A percentile compares a stretch with the other conserved stretches of the same genome.
Conservation (phyloP, 176 grass and related monocot genomes). For the Cymbopogon citratus region DNA sequence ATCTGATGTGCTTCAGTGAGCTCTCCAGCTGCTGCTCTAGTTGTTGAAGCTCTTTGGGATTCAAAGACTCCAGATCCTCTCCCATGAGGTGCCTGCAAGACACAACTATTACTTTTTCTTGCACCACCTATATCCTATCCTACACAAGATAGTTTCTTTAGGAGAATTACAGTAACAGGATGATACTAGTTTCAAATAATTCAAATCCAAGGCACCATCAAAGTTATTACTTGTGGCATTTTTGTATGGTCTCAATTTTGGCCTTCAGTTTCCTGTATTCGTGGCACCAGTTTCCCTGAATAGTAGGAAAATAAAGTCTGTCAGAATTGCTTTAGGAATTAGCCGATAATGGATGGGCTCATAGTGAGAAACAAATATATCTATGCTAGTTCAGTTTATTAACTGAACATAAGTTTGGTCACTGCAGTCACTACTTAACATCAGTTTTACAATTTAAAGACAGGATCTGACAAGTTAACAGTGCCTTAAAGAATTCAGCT, state of each 20-base stretch:
- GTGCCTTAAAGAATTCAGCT: too few species aligned
- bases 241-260: conserved; percentile 64
- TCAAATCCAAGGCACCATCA: not conserved
- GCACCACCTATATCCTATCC: not conserved
- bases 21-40: conserved; percentile 69
- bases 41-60: conserved; percentile 61
- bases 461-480: not conserved
- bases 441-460: not conserved
- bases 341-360: not conserved
- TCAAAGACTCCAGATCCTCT: conserved; percentile 58
- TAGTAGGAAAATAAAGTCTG: not conserved
- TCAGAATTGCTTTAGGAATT: not conserved
- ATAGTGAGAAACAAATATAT: not conserved
- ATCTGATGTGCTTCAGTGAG: conserved; percentile 71
- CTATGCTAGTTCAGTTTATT: not conserved
- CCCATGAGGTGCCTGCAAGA: conserved; percentile 62
- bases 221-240: conserved; percentile 56
- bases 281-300: conserved; percentile 61
- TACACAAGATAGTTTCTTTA: not conserved
- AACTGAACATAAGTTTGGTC: not conserved
- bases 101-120: not conserved
- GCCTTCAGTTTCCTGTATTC: conserved; percentile 66
- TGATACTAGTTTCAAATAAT: not conserved
- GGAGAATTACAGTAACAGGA: not conserved
- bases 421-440: not conserved